Percentiles rank a stretch among this genome's conserved stretches.
phyloP scores from a whole-genome alignment of 305 asterid species.

The Lippia alba region DNA sequence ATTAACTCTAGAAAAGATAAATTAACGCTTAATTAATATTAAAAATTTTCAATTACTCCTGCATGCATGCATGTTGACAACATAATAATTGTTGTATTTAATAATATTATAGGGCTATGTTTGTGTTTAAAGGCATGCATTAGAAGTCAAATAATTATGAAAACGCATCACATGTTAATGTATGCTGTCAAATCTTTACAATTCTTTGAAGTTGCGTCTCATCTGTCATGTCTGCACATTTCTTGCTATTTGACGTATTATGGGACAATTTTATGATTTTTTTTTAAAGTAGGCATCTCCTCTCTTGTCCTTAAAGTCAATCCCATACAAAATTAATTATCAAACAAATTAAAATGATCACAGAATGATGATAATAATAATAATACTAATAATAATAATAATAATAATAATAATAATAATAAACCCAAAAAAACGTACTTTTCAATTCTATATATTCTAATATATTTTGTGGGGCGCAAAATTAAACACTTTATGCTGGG shows the following conservation, averaged over 20 bases:
- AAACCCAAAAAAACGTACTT: too few relatives aligned
- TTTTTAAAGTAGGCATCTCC: conserved; percentile 37
- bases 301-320: conserved; percentile 44
- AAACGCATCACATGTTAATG: conserved; percentile 45
- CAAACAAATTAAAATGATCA: too few relatives aligned
- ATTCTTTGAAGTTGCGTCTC: conserved; percentile 43
- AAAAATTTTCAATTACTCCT: too few relatives aligned
- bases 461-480: too few relatives aligned
- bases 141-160: conserved; percentile 21
- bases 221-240: conserved; percentile 53
- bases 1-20: too few relatives aligned
- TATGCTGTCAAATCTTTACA: conserved; percentile 51
- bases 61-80: neutral
- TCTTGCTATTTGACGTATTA: conserved; percentile 50
- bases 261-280: conserved; percentile 40
- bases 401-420: too few relatives aligned
- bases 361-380: too few relatives aligned
- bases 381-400: too few relatives aligned
- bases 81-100: neutral
- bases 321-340: conserved; percentile 14
- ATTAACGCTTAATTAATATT: too few relatives aligned
- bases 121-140: neutral
- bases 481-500: too few relatives aligned
- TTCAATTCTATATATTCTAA: too few relatives aligned
- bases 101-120: neutral